Percentiles rank a stretch among this genome's conserved stretches.
phyloP scores from a whole-genome alignment of 805 yeast species.

The Candida taoyuanica region DNA sequence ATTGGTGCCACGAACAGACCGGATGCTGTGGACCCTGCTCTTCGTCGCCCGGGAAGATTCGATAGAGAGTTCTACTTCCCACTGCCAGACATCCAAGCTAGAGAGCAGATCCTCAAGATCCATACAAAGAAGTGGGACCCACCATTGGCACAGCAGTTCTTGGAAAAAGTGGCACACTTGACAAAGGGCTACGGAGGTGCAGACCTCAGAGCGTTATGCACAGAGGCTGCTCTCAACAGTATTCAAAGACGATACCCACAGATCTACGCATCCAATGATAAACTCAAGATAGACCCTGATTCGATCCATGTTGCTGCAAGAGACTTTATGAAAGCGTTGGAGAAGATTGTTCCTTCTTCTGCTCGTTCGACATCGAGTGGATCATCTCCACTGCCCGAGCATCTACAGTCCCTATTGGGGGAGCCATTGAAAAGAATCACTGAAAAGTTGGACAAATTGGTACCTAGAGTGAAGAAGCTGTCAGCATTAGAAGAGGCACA shows the following conservation, averaged over 20 bases:
- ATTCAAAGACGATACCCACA: conserved; percentile 93
- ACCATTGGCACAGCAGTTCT: conserved; percentile 51
- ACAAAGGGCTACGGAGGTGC: conserved; percentile 99
- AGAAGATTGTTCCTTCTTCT: conserved; percentile 87
- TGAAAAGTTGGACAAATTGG: conserved; percentile 44
- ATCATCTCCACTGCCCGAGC: conserved; percentile 76
- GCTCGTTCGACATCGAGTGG: conserved; percentile 74
- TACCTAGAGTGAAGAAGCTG: conserved; percentile 56
- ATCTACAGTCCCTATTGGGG: conserved; percentile 60
- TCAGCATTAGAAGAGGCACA: conserved; percentile 66
- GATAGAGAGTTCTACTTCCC: conserved; percentile 97
- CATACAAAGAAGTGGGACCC: conserved; percentile 91
- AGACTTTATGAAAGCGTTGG: conserved; percentile 83
- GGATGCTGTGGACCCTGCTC: conserved; percentile 96
- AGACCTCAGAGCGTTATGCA: conserved; percentile 87
- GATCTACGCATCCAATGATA: conserved; percentile 72
- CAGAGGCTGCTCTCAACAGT: conserved; percentile 90
- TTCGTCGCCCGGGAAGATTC: conserved; percentile 94
- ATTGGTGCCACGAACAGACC: conserved; percentile 98
- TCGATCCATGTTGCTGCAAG: conserved; percentile 68
- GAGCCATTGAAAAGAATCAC: conserved; percentile 44
- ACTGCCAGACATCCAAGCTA: conserved; percentile 74
- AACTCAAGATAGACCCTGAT: conserved; percentile 66
- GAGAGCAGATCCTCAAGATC: conserved; percentile 73
- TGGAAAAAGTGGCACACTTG: conserved; percentile 63